Conservation (phyloP, 768 basidiomycete species). For the Lentinula aciculospora region DNA sequence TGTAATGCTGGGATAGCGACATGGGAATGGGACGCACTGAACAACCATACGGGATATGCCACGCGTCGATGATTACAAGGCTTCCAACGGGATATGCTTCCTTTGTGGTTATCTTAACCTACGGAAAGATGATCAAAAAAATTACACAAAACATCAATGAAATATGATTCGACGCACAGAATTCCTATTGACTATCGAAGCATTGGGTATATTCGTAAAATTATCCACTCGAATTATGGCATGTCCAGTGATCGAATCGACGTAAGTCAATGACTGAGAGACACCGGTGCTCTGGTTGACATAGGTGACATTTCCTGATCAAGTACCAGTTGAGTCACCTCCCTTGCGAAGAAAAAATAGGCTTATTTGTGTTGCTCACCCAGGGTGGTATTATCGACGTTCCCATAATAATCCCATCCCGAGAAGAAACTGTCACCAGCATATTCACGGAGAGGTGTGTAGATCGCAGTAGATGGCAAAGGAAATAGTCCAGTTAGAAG, state of each 20-base stretch:
- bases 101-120: slow-evolving; percentile 39
- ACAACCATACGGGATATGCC: slow-evolving; percentile 53
- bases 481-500: neutral
- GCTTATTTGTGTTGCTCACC: slow-evolving; percentile 20
- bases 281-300: slow-evolving; percentile 13
- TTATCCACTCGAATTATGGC: slow-evolving; percentile 76
- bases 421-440: slow-evolving; percentile 43
- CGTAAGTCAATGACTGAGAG: slow-evolving; percentile 41
- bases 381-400: slow-evolving; percentile 37
- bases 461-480: slow-evolving; percentile 13
- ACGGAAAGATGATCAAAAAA: neutral
- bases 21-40: slow-evolving; percentile 26
- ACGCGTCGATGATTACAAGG: slow-evolving; percentile 36
- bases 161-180: slow-evolving; percentile 36
- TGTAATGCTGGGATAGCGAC: too few relatives aligned
- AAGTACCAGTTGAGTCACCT: too few relatives aligned
- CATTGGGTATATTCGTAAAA: slow-evolving; percentile 39
- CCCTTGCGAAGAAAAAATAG: too few relatives aligned
- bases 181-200: slow-evolving; percentile 42
- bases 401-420: slow-evolving; percentile 44
- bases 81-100: slow-evolving; percentile 33
- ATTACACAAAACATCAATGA: neutral
- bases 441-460: slow-evolving; percentile 30
- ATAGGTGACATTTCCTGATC: slow-evolving; percentile 13
- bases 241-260: slow-evolving; percentile 45